phyloP scores from a whole-genome alignment of 192 early-diverging fungal genomes.

The Backusella tarrabulga region DNA sequence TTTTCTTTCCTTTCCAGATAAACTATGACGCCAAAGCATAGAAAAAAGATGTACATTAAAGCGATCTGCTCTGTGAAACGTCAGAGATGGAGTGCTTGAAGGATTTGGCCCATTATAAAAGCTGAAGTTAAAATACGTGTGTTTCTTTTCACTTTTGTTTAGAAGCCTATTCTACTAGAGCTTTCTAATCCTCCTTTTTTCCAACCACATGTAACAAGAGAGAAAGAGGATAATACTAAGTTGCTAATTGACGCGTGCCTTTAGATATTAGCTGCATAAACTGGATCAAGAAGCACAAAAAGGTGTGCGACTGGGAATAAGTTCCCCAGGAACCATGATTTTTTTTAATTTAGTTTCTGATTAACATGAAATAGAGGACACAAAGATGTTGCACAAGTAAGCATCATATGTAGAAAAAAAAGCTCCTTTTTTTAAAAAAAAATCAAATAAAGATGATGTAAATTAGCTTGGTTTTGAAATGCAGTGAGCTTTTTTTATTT shows the following conservation, averaged over 20 bases:
- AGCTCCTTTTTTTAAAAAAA: background rate
- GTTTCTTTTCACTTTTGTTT: background rate
- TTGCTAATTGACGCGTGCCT: background rate
- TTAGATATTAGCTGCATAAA: background rate
- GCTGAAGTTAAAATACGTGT: background rate
- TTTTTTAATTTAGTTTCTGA: background rate
- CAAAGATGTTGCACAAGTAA: background rate
- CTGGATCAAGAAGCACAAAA: background rate
- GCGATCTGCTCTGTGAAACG: background rate
- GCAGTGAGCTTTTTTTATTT: background rate
- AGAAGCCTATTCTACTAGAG: background rate
- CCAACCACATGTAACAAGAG: background rate
- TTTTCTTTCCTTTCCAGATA: slow-evolving; percentile 1
- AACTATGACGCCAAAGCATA: background rate
- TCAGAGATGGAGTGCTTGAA: background rate
- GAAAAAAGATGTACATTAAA: background rate
- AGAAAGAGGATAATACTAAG: background rate
- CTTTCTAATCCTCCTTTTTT: background rate
- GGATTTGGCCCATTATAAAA: too few species aligned
- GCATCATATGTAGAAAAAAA: background rate
- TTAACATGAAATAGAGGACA: background rate
- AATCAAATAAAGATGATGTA: background rate
- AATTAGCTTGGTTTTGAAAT: background rate
- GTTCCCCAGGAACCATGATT: background rate
- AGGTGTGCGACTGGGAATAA: background rate